phyloP scores from a whole-genome alignment of 768 basidiomycete species.

The Auricularia sp. region DNA sequence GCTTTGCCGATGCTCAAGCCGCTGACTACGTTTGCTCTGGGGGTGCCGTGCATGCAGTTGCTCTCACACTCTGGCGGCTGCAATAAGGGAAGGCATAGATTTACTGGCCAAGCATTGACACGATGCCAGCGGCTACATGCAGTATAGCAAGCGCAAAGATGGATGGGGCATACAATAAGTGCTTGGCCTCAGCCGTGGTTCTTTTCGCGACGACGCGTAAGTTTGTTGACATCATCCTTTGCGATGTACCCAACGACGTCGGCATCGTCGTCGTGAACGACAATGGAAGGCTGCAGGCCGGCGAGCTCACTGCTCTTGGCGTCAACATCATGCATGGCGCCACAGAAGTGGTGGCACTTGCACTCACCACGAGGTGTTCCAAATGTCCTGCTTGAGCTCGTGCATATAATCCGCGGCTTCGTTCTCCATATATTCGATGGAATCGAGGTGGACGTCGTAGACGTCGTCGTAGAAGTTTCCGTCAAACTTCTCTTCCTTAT shows the following conservation, averaged over 20 bases:
- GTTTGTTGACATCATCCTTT: neutral
- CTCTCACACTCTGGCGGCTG: too few species aligned
- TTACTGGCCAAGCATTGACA: too few species aligned
- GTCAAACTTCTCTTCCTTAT: neutral
- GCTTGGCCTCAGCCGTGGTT: neutral
- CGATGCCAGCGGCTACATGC: too few species aligned
- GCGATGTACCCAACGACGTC: neutral
- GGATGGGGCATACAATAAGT: too few species aligned
- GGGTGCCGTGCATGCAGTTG: too few species aligned
- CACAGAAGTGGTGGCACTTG: neutral
- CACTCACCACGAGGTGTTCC: neutral
- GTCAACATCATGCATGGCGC: neutral
- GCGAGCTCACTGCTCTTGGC: neutral
- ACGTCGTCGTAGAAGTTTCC: neutral
- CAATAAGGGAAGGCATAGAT: too few species aligned
- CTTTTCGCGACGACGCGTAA: neutral
- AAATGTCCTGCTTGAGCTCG: neutral
- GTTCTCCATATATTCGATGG: neutral
- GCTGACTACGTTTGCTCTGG: too few species aligned
- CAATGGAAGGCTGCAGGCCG: neutral
- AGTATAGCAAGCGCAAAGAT: too few species aligned
- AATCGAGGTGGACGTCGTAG: neutral
- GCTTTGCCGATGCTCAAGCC: too few species aligned
- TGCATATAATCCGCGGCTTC: neutral
- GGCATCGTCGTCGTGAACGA: neutral